These are phyloP conservation scores for Sclerotinia subarctica DNA, from an alignment of 2,329 filamentous ascomycete species.

Conservation along the genomic window DNA sequence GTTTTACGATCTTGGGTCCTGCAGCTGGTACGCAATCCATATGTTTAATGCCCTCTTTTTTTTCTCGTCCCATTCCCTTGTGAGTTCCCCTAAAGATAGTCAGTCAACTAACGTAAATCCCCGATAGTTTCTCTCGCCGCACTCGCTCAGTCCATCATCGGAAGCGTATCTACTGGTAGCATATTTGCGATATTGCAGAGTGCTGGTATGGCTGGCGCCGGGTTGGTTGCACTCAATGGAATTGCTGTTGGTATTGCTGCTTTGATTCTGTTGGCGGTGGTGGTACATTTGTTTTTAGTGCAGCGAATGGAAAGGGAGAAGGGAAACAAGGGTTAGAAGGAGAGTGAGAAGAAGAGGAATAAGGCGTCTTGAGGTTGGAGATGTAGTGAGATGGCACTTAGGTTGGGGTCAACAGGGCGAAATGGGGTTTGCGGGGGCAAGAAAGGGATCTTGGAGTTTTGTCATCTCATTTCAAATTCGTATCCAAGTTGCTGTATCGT, in stretches of 20 bases:
- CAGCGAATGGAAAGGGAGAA: not conserved
- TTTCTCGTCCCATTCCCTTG: not conserved
- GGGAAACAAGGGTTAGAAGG: too few species aligned
- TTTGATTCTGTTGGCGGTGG: not conserved
- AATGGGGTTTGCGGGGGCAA: not conserved
- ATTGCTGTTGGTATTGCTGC: not conserved
- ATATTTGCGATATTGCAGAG: constrained; percentile 1
- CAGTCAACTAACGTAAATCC: not conserved
- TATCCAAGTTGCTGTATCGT: not conserved
- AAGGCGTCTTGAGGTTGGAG: too few species aligned
- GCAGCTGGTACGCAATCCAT: not conserved
- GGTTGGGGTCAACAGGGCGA: too few species aligned
- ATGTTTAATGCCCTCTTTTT: too few species aligned
- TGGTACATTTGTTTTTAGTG: not conserved
- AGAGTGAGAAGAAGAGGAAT: not conserved
- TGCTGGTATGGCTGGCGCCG: not conserved
- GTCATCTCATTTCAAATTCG: too few species aligned
- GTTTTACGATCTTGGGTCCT: not conserved
- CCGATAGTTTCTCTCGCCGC: not conserved
- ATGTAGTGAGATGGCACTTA: not conserved
- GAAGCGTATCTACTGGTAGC: not conserved
- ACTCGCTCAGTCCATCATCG: not conserved
- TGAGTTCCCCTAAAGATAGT: accelerated
- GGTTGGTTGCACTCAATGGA: not conserved
- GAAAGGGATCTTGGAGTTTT: too few species aligned